Percentiles rank a stretch among this genome's conserved stretches.
Conservation (phyloP, 345 rosid genomes). For the Arabis alpina region DNA sequence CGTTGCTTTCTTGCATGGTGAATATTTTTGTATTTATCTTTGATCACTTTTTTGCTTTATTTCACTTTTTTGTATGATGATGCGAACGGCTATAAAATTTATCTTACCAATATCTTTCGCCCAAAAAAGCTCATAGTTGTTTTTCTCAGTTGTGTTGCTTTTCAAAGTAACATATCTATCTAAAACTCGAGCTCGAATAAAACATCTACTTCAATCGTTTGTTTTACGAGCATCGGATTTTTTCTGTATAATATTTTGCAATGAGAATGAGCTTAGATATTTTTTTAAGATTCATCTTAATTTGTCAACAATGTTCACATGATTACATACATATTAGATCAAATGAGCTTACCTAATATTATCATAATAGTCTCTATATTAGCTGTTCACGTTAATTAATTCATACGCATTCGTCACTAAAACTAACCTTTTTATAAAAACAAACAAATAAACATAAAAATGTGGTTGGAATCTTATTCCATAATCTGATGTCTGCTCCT, state of each 20-base stretch:
- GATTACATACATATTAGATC: too few species aligned
- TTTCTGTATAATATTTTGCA: background rate
- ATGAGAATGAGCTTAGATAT: slow-evolving; percentile 7
- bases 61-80: slow-evolving; percentile 35
- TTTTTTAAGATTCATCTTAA: too few species aligned
- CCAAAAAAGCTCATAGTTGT: background rate
- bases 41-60: slow-evolving; percentile 11
- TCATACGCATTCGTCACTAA: slow-evolving; percentile 32
- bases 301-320: too few species aligned
- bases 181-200: slow-evolving; percentile 12
- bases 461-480: slow-evolving; percentile 32
- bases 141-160: slow-evolving; percentile 9
- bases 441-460: slow-evolving; percentile 31
- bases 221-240: background rate
- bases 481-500: slow-evolving; percentile 34
- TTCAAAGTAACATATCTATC: slow-evolving; percentile 1
- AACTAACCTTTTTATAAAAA: slow-evolving; percentile 5
- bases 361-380: slow-evolving; percentile 38
- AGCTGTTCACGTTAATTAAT: slow-evolving; percentile 40
- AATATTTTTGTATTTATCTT: background rate
- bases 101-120: background rate
- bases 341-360: slow-evolving; percentile 43
- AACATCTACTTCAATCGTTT: background rate
- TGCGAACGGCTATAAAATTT: slow-evolving; percentile 4
- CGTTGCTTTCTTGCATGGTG: slow-evolving; percentile 32